A percentile compares a stretch with the other conserved stretches of the same genome.
Evolutionary conservation across 176 grass and related monocot genomes (phyloP).

Genomic region (Tuctoria greenei): DNA sequence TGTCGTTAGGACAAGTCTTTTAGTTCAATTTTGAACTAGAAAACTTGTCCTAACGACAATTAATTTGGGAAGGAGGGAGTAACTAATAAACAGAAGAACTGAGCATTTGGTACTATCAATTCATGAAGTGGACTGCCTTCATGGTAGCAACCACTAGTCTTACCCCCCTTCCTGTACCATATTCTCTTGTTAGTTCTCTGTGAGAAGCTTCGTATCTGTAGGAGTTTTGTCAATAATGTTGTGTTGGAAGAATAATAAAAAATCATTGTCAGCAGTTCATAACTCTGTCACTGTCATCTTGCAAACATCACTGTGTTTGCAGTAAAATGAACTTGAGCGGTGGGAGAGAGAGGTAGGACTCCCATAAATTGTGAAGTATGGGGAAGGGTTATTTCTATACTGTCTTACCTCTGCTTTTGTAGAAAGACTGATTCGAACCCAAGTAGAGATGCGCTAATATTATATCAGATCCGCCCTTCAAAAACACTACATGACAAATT

Average conservation of each 20-base stretch:
- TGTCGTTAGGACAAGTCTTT: no score
- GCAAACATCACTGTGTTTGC: background rate
- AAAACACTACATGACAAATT: no score
- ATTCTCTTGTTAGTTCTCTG: conserved; percentile 25
- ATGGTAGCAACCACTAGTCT: conserved; percentile 20
- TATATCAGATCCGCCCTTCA: no score
- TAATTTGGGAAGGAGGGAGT: no score
- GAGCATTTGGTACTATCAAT: background rate
- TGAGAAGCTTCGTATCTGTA: conserved; percentile 8
- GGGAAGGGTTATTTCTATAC: no score
- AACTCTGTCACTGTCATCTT: background rate
- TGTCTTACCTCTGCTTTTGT: no score
- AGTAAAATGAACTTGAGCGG: background rate
- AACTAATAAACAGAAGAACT: conserved; percentile 20
- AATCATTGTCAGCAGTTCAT: conserved; percentile 25
- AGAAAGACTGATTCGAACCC: no score
- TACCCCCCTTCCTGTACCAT: conserved; percentile 20
- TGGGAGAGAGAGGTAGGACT: no score
- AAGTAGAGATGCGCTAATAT: no score
- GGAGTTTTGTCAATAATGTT: conserved; percentile 25
- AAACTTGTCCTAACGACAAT: no score
- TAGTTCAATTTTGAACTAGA: no score
- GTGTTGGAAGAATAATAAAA: background rate
- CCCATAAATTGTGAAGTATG: no score
- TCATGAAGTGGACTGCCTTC: conserved; percentile 12